Percentiles rank a stretch among this genome's conserved stretches.
Conservation (phyloP, 129 eudicot species). For the Chrysanthemum lavandulifolium region DNA sequence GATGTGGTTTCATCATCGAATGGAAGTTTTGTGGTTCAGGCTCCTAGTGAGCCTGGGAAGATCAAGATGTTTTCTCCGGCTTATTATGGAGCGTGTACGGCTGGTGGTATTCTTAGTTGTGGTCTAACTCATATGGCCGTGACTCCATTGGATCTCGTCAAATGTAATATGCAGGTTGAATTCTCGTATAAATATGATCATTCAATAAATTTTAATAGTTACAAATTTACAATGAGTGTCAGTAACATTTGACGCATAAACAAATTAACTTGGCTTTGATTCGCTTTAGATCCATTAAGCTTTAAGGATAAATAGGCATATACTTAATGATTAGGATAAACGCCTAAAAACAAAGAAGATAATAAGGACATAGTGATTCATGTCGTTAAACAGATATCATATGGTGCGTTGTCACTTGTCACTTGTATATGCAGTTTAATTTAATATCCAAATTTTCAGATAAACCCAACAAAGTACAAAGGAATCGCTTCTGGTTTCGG, state of each 20-base stretch:
- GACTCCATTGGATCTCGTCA: conserved; percentile 88
- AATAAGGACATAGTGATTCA: too few relatives aligned
- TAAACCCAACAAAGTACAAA: conserved; percentile 75
- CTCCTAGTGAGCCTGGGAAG: conserved; percentile 73
- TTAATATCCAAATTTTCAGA: conserved; percentile 30
- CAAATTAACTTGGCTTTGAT: neutral
- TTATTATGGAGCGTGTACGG: conserved; percentile 76
- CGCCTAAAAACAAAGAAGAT: too few relatives aligned
- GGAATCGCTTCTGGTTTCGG: conserved; percentile 70
- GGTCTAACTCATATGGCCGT: conserved; percentile 86
- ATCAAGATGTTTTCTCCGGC: conserved; percentile 73
- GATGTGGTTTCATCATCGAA: conserved; percentile 6
- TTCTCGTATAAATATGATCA: neutral
- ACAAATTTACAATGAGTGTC: too few relatives aligned
- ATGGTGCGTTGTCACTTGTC: neutral
- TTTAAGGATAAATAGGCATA: neutral
- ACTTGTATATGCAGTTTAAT: neutral
- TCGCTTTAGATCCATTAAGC: neutral
- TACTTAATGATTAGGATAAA: neutral
- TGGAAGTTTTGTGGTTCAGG: conserved; percentile 42
- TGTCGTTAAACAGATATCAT: too few relatives aligned
- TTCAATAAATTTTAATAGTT: neutral
- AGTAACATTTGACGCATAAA: too few relatives aligned
- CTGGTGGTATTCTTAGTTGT: conserved; percentile 75
- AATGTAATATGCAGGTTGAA: conserved; percentile 86